phyloP scores from a whole-genome alignment of 2,329 filamentous ascomycete species.

The Xylaria sp. region DNA sequence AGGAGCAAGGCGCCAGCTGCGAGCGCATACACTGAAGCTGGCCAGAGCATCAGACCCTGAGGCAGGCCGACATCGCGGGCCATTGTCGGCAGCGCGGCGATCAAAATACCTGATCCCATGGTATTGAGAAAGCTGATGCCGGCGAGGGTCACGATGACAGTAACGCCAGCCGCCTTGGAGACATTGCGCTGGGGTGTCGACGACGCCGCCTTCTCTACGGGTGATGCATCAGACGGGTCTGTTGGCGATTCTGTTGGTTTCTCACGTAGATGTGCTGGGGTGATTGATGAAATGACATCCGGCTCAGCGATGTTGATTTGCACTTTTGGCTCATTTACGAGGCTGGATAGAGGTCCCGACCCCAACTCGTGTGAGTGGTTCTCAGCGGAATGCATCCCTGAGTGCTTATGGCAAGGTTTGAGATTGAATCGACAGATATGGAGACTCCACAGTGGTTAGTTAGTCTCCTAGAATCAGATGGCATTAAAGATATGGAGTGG shows the following conservation, averaged over 20 bases:
- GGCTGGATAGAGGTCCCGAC: not conserved
- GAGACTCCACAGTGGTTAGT: not conserved
- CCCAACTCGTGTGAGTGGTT: not conserved
- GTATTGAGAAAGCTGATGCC: constrained; percentile 52
- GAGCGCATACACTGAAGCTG: constrained; percentile 34
- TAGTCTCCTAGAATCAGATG: not conserved
- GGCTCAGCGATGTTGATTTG: not conserved
- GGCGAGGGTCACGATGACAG: constrained; percentile 48
- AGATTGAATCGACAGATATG: not conserved
- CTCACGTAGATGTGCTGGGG: not conserved
- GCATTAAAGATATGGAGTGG: too few species aligned
- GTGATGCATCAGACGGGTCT: not conserved
- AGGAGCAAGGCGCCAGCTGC: constrained; percentile 34
- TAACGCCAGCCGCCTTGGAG: constrained; percentile 44
- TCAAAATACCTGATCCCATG: constrained; percentile 53
- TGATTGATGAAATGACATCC: not conserved
- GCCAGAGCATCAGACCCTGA: constrained; percentile 45
- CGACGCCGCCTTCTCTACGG: not conserved
- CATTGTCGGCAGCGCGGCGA: constrained; percentile 53
- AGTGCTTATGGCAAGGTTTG: not conserved
- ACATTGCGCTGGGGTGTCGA: constrained; percentile 29
- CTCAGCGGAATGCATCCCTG: not conserved
- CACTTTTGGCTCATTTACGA: not conserved
- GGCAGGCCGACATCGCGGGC: constrained; percentile 50
- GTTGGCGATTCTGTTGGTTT: not conserved